Base-by-base conservation (phyloP, 2,329 filamentous ascomycete species). In the Claviceps quebecensis region DNA sequence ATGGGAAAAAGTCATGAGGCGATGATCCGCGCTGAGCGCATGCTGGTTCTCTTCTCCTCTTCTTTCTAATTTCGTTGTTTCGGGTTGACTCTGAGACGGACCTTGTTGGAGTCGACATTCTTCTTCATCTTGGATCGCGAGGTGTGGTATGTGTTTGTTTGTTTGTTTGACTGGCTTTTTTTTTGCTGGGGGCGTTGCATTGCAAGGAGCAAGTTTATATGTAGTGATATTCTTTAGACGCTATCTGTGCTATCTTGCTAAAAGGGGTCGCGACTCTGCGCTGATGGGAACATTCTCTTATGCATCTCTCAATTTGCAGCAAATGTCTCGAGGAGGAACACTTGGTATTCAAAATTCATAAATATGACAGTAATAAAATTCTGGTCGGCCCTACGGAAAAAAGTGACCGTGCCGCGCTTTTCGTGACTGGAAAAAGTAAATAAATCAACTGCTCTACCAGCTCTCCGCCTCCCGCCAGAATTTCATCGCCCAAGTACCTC, bases 1-100 rank as follows among this genome's bases (percentile, higher is more conserved):
- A 63, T 8, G 71, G 69, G 45, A 69, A 67, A 47, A 68, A 64
- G 61, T 61, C 59, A 51, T 69, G 55, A 54, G 22, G 26, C 6
- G 11, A 9, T 3, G 4, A 36, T 36, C 5, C 43, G 29, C 36
- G n/a, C 9, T 14, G 40, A 7, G 17, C 8, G 26, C 16, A n/a
- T 7, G 13, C 29, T 34, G 29, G 9, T 4, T 29, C 19, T 36
- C 3, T 11, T 37, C 36, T 22, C n/a, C 37, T 34, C 4, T 34
- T 36, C 2, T 22, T 26, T 29, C 7, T 45, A 40, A 19, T 40
- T 8, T 0, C 5, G 17, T 19, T 13, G 1, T 45, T 14, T 34
- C 5, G 14, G 8, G 2, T 17, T 45, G 22, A 45, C 13, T n/a
- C 22, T 16, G 29, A 34, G 29, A 7, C 43, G 22, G 4, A 7